These are phyloP conservation scores for Breynia disticha DNA, from an alignment of 441 rosid species.

Conservation along the genomic window DNA sequence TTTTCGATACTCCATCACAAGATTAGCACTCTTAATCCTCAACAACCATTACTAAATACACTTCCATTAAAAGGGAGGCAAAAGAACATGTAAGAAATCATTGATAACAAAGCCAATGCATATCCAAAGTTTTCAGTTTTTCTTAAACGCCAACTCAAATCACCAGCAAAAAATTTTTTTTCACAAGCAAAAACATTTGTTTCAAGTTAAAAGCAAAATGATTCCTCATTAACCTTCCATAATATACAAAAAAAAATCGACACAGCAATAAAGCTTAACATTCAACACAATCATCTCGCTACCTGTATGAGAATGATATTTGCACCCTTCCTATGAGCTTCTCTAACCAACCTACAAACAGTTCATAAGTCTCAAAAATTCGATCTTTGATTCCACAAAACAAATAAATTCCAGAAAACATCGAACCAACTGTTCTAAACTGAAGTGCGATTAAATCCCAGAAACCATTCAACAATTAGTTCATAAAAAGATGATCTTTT, in stretches of 20 bases:
- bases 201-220: neutral
- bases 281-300: neutral
- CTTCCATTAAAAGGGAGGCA: too few relatives aligned
- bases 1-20: too few relatives aligned
- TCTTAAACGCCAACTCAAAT: neutral
- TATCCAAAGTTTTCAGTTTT: neutral
- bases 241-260: neutral
- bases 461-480: too few relatives aligned
- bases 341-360: constrained; percentile 50
- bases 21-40: too few relatives aligned
- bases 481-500: too few relatives aligned
- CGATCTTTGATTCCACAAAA: neutral
- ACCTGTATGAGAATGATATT: constrained; percentile 79
- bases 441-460: too few relatives aligned
- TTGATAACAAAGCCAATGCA: too few relatives aligned
- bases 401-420: too few relatives aligned
- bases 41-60: too few relatives aligned
- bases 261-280: neutral
- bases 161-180: neutral
- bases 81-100: too few relatives aligned
- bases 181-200: neutral
- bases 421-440: too few relatives aligned
- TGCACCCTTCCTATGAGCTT: constrained; percentile 66
- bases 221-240: neutral
- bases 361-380: neutral